Evolutionary conservation across 2,329 filamentous ascomycete genomes (phyloP), one percentile per base, ranked within the genome.

Genomic region (Helicocarpus griseus): DNA sequence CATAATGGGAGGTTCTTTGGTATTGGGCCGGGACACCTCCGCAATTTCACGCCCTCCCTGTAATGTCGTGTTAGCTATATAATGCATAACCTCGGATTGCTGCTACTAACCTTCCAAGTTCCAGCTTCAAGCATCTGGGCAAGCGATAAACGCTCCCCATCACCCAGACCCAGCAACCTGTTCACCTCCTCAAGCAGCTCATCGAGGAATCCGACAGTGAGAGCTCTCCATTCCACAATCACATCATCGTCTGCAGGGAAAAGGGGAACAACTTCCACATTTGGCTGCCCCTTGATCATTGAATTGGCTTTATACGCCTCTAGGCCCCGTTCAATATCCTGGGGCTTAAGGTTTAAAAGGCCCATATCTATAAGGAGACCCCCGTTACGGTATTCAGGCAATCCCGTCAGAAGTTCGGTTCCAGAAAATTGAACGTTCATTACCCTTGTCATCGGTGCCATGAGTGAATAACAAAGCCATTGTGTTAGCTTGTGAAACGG

Each of bases 401-500:
- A 75, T 21, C 89, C 90, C 0, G 90, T 96, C 57, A 95, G 77
- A 5, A 94, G 77, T 55, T 94, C 87, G 1, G 82, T 81, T 40
- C 89, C 88, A 2, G 85, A 82, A 66, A 93, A 93, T 58, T 89
- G 82, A 53, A 94, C 83, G 52, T 85, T 80, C 60, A 95, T 81
- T 21, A 95, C 69, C 57, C 82, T 86, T 51, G 84, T 81, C 85
- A 95, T 94, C 0, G 89, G 89, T 22, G 89, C 85, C 87, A 94
- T 94, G 51, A 96, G 79, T 2, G 89, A 95, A 70, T 95, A 95
- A 47, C 86, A 88, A 51, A 96, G 83, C 90, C 90, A 96, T 68
- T 95, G 89, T 0, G 89, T 94, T 33, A 95, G 78, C 71, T 95
- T 95, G 74, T 96, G 90, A 73, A 95, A 95, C 0, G 89, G 89